Evolutionary conservation across 208 protist species (phyloP), one percentile per base, ranked within the genome.

Genomic region (Phytomonas sp.): DNA sequence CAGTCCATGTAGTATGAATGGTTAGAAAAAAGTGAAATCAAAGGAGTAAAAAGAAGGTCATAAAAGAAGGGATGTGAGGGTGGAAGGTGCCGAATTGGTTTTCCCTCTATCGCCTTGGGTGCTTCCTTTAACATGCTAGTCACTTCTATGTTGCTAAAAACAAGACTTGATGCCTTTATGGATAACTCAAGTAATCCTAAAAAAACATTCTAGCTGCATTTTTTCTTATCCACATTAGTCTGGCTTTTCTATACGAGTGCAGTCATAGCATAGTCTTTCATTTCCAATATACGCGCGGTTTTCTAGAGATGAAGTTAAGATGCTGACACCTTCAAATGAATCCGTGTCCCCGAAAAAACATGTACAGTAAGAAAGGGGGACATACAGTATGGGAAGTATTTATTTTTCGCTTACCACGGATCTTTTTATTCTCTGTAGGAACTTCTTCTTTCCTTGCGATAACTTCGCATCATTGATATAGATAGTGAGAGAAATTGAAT

Each of bases 11-110:
- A 2, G 23, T 8, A 34, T 29, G 15, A 53, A n/a, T 36, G 30
- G 23, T 20, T 26, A n/a, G 51, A 53, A 34, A 66, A 60, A 67
- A 68, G 64, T 68, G 4, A 20, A 51, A 4, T 51, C 13, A 51
- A 51, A 15, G 40, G 3, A 51, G 20, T 51, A 51, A 51, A 51
- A 51, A 51, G 3, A 2, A 51, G 13, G 40, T 17, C 13, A 51
- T 20, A 3, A 51, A 51, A 51, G 36, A 9, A 9, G 36, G 36
- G 9, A 40, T 23, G 13, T 6, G 40, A 17, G 13, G 40, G 40
- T 23, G 13, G 4, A 51, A 51, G 20, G 9, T 9, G 20, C 20
- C 36, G 36, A 23, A 51, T 51, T 51, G 3, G 9, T 6, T 23
- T 51, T 17, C 20, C 13, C 20, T 51, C 4, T 51, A 6, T 20